These are phyloP conservation scores for Thelonectria olida DNA, from an alignment of 2,329 filamentous ascomycete genomes.

Conservation along the genomic window DNA sequence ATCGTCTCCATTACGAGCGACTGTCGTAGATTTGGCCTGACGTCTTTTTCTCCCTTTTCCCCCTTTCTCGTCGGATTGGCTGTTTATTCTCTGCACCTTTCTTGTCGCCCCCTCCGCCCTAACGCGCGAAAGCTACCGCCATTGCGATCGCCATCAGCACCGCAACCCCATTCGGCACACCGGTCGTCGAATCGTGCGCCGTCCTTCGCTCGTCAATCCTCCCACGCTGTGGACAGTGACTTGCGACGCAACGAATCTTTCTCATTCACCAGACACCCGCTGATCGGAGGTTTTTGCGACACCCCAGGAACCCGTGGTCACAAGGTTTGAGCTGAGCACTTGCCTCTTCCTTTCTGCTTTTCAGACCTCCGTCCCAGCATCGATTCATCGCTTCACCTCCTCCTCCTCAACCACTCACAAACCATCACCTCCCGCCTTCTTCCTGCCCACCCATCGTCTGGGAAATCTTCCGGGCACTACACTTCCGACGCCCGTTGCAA, in stretches of 20 bases:
- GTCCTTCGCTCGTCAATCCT: slow-evolving; percentile 22
- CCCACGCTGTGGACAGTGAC: slow-evolving; percentile 16
- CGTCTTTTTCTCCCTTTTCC: slow-evolving; percentile 20
- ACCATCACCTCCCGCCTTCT: slow-evolving; percentile 46
- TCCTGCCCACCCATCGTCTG: slow-evolving; percentile 42
- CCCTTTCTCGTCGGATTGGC: slow-evolving; percentile 30
- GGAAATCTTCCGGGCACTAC: slow-evolving; percentile 39
- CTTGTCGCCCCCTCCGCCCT: slow-evolving; percentile 12
- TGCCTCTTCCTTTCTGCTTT: slow-evolving; percentile 50
- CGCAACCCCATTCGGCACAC: background rate
- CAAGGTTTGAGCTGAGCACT: slow-evolving; percentile 51
- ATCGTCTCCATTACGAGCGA: slow-evolving; percentile 33
- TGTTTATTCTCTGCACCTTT: slow-evolving; percentile 19
- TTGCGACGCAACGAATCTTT: slow-evolving; percentile 30
- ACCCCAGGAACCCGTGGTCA: slow-evolving; percentile 32
- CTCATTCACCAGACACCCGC: slow-evolving; percentile 17
- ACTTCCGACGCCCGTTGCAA: slow-evolving; percentile 39
- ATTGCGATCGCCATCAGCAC: slow-evolving; percentile 5
- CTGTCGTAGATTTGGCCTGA: slow-evolving; percentile 28
- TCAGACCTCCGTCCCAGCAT: slow-evolving; percentile 47
- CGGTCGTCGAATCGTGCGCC: slow-evolving; percentile 24
- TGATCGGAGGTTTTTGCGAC: slow-evolving; percentile 36
- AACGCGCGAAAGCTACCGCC: slow-evolving; percentile 29
- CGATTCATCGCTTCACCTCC: slow-evolving; percentile 49
- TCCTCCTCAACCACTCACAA: slow-evolving; percentile 43